Evolutionary conservation across 1,139 yeast species (phyloP), one percentile per base, ranked within the genome.

Genomic region (Blastobotrys illinoisensis): DNA sequence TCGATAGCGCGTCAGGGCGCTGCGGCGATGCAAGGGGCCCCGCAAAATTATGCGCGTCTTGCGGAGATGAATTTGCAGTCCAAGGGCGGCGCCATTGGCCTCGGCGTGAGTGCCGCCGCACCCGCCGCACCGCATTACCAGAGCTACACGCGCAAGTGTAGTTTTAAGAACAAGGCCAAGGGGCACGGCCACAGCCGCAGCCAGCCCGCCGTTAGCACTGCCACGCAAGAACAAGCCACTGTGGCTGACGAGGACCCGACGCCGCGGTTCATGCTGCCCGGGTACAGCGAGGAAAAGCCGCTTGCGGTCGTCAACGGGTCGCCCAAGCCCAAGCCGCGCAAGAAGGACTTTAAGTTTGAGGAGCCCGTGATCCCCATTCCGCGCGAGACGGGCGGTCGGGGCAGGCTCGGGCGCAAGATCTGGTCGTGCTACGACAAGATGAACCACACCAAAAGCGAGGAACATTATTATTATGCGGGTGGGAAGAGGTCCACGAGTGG

Each of bases 111-210:
- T 46, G 48, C 20, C 13, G 32, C 19, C 19, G 26, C 21, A 18
- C 18, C 7, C 7, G 28, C 28, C 20, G 23, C 26, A 20, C 13
- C 28, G 32, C 40, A 14, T 6, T 48, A 52, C 9, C 59, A 58
- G 48, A 57, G 59, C 48, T 64, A 64, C 51, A 64, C 67, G 1
- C 55, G 67, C 36, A 64, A 64, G 46, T 64, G 67, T 53, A 63
- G 66, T 9, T 62, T 47, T 19, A 44, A 32, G 40, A 32, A 32
- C 40, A 44, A 16, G 19, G n/a, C 21, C 46, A 19, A 14, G 47
- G 18, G 24, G 44, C 26, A 23, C 24, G 14, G 23, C 44, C 28
- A 20, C 20, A 7, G 11, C 24, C n/a, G 16, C 26, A 26, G 32
- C 32, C 32, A 26, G 32, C 32, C 32, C 11, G 32, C n/a, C n/a